Evolutionary conservation across 768 basidiomycete genomes (phyloP).

Genomic region (Termitomyces sp.): DNA sequence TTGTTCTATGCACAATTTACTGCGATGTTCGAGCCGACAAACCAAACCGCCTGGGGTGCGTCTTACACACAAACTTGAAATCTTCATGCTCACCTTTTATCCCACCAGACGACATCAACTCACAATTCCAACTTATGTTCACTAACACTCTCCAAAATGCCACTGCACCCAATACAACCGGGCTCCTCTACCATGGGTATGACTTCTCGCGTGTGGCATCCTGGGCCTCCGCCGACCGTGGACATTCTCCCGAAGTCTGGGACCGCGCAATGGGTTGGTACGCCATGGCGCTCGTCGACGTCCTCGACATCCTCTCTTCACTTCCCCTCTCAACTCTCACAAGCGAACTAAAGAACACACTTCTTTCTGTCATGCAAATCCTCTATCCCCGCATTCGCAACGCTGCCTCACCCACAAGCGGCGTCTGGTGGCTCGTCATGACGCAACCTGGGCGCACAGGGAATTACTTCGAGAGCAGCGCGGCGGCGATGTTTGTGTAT

Average conservation of each 20-base stretch:
- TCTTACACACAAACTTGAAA: neutral
- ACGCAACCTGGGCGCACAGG: conserved; percentile 36
- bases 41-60: conserved; percentile 33
- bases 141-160: conserved; percentile 34
- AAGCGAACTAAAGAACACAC: conserved; percentile 8
- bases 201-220: conserved; percentile 35
- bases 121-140: conserved; percentile 39
- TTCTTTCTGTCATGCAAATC: conserved; percentile 27
- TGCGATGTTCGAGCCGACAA: conserved; percentile 25
- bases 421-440: conserved; percentile 48
- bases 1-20: conserved; percentile 39
- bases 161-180: conserved; percentile 31
- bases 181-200: conserved; percentile 44
- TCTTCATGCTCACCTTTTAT: neutral
- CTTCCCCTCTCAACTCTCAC: conserved; percentile 19
- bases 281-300: conserved; percentile 42
- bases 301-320: conserved; percentile 30
- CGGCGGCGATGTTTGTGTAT: conserved; percentile 41
- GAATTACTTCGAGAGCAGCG: conserved; percentile 49
- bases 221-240: conserved; percentile 41
- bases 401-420: conserved; percentile 32
- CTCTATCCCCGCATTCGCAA: conserved; percentile 29
- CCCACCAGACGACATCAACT: conserved; percentile 29
- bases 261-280: conserved; percentile 44
- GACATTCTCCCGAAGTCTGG: conserved; percentile 45